These are phyloP conservation scores for Rhizoclosmatium globosum DNA, from an alignment of 192 early-diverging fungal genomes.

Conservation along the genomic window DNA sequence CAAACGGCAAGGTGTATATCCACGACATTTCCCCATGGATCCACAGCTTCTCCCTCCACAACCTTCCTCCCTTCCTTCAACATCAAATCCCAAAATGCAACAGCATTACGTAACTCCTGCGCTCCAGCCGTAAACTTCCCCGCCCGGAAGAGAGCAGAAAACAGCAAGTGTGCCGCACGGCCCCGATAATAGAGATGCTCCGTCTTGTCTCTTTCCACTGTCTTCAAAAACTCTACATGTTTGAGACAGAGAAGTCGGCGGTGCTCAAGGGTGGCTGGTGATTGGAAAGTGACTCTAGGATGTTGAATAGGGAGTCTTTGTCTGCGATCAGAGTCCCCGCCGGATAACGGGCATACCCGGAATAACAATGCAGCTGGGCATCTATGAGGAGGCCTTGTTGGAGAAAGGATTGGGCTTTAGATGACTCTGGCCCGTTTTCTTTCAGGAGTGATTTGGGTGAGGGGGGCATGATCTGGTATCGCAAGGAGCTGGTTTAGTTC, in stretches of 20 bases:
- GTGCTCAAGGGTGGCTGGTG: neutral
- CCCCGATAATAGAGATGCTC: conserved; percentile 17
- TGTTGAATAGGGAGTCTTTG: conserved; percentile 12
- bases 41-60: neutral
- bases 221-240: neutral
- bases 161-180: neutral
- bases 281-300: neutral
- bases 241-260: neutral
- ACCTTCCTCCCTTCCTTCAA: neutral
- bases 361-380: neutral
- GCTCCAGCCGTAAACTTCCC: conserved; percentile 10
- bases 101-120: neutral
- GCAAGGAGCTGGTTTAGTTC: too few species aligned
- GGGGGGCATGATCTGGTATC: too few species aligned
- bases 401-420: too few species aligned
- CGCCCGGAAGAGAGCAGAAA: neutral
- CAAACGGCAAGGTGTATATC: neutral
- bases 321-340: neutral
- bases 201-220: neutral
- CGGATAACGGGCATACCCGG: neutral
- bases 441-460: too few species aligned
- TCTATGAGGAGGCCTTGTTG: neutral
- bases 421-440: too few species aligned
- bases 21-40: neutral
- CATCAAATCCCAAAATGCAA: neutral